These are phyloP conservation scores for Hypoxylon sp. DNA, from an alignment of 2,329 filamentous ascomycete genomes.

Conservation along the genomic window DNA sequence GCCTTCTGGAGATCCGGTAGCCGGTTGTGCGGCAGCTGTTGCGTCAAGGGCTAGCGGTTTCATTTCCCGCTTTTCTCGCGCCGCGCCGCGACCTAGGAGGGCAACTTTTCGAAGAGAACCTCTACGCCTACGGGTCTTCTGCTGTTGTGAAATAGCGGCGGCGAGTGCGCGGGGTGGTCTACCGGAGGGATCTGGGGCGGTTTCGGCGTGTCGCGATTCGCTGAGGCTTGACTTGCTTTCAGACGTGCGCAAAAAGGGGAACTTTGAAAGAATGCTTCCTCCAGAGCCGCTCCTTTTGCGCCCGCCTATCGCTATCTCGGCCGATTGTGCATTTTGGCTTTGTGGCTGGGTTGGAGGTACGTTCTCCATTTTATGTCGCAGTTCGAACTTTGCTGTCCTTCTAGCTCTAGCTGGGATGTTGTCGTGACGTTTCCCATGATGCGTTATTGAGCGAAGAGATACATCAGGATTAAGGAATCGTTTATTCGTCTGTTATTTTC, in stretches of 20 bases:
- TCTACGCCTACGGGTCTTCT: conserved; percentile 77
- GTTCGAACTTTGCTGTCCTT: conserved; percentile 38
- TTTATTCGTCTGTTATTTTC: conserved; percentile 5
- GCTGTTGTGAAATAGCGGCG: conserved; percentile 57
- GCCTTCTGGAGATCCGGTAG: conserved; percentile 45
- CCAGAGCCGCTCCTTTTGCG: conserved; percentile 70
- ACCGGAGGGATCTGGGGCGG: conserved; percentile 45
- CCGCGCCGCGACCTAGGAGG: conserved; percentile 80
- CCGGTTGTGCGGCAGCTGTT: conserved; percentile 33
- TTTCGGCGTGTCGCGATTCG: conserved; percentile 49
- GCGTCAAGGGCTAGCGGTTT: conserved; percentile 62
- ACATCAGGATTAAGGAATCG: conserved; percentile 19
- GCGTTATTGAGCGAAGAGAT: conserved; percentile 25
- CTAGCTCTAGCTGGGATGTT: conserved; percentile 30
- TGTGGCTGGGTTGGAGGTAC: conserved; percentile 51
- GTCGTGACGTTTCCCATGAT: conserved; percentile 47
- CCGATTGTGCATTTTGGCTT: conserved; percentile 48
- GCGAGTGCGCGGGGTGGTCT: conserved; percentile 53
- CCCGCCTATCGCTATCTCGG: conserved; percentile 50
- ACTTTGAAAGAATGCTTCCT: conserved; percentile 75
- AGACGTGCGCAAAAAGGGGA: conserved; percentile 75
- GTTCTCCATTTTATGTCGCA: conserved; percentile 49
- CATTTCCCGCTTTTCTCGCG: conserved; percentile 70
- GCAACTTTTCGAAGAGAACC: conserved; percentile 91
- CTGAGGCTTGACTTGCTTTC: conserved; percentile 52